Evolutionary conservation across 805 yeast genomes (phyloP).

Genomic region (Metschnikowia matae): DNA sequence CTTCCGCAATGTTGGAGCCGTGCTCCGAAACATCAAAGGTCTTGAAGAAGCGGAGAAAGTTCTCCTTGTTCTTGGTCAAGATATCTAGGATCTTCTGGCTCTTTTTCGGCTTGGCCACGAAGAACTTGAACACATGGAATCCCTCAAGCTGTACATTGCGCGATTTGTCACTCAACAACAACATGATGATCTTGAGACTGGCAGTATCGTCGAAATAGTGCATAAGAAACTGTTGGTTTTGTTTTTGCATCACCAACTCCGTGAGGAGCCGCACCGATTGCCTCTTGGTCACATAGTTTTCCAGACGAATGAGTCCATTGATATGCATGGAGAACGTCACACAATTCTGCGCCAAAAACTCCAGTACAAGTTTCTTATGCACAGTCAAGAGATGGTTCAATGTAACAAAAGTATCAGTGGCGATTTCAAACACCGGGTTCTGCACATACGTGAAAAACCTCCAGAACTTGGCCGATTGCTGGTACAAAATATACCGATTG

Average conservation of each 20-base stretch:
- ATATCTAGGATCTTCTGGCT: slow-evolving; percentile 76
- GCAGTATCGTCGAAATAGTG: slow-evolving; percentile 76
- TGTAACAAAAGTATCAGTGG: slow-evolving; percentile 85
- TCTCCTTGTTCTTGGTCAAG: slow-evolving; percentile 75
- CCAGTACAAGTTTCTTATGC: slow-evolving; percentile 67
- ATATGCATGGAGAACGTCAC: slow-evolving; percentile 57
- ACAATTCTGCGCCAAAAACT: slow-evolving; percentile 59
- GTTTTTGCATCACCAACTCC: slow-evolving; percentile 64
- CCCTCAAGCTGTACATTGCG: slow-evolving; percentile 87
- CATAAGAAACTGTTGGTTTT: slow-evolving; percentile 69
- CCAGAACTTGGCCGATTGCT: slow-evolving; percentile 60
- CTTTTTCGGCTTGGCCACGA: slow-evolving; percentile 94
- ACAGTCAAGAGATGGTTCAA: slow-evolving; percentile 62
- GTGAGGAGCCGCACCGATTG: slow-evolving; percentile 78
- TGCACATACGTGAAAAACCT: slow-evolving; percentile 74
- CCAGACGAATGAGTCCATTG: slow-evolving; percentile 67
- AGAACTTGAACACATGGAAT: slow-evolving; percentile 88
- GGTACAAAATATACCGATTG: slow-evolving; percentile 54
- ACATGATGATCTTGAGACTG: slow-evolving; percentile 83
- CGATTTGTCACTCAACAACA: slow-evolving; percentile 79
- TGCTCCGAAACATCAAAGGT: slow-evolving; percentile 62
- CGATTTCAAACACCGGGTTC: slow-evolving; percentile 76
- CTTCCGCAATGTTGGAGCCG: slow-evolving; percentile 66
- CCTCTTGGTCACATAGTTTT: slow-evolving; percentile 87
- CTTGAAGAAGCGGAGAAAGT: slow-evolving; percentile 64